phyloP scores from a whole-genome alignment of 176 grass and related monocot genomes.

The Lolium rigidum region DNA sequence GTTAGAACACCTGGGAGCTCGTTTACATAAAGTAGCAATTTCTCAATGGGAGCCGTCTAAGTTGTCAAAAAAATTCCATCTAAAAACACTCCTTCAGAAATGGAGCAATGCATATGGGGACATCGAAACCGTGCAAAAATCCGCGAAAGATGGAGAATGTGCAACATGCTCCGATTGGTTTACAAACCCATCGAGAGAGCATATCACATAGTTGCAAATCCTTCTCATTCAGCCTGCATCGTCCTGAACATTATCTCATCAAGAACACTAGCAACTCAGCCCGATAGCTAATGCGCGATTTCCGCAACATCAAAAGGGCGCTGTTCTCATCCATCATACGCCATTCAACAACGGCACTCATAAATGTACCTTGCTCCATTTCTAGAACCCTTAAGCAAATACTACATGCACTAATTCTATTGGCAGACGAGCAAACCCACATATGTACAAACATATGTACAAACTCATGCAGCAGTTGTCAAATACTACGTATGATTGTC shows the following conservation, averaged over 20 bases:
- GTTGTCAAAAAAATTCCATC: not conserved
- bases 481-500: not conserved
- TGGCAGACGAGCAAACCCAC: not conserved
- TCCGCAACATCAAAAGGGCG: not conserved
- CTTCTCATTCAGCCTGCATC: not conserved
- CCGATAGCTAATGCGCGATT: not conserved
- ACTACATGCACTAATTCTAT: not conserved
- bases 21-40: not conserved
- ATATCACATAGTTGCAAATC: not conserved
- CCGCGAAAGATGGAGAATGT: not conserved
- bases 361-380: not conserved
- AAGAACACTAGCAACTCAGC: not conserved
- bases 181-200: not conserved
- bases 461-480: too few relatives aligned
- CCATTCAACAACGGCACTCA: not conserved
- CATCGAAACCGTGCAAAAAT: not conserved
- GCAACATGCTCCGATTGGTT: not conserved
- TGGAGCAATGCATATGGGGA: not conserved
- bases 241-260: slow-evolving; percentile 7
- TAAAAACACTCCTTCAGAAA: not conserved
- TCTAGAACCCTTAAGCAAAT: not conserved
- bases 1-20: not conserved
- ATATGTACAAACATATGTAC: too few relatives aligned
- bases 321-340: not conserved
- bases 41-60: not conserved